Evolutionary conservation across 257 asterid species (phyloP), one percentile per base, ranked within the genome.

Genomic region (Hygrophila difformis): DNA sequence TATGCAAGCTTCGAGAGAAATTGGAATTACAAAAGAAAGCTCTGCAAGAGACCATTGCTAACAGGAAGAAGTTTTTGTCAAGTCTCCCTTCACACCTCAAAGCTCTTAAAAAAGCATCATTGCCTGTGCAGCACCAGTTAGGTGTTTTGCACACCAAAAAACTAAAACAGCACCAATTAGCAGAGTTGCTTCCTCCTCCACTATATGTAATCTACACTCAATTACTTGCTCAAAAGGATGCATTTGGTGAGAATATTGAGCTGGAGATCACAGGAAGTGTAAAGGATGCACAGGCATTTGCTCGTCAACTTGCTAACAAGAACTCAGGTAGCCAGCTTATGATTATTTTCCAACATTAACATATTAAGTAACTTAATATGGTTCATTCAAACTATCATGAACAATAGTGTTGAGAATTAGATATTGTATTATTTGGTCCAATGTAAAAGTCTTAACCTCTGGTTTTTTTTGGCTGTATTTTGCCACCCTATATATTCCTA

Each of bases 61-160:
- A 76, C 77, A 70, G 95, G 75, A 86, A 82, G 67, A 82, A 72
- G 72, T 82, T 91, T 69, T 79, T 82, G 61, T 68, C 88, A 44
- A 86, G 94, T 71, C 93, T 91, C 63, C 99, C 99, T 19, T 82
- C 96, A 44, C 96, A 91, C 63, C 96, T 91, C 55, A 91, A 91
- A 64, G 81, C 96, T 52, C 86, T 91, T 39, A 91, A 86, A 61
- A 91, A 86, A 65, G 98, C 95, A 62, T 91, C 96, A 47, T 67
- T 91, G 76, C 96, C 98, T 2, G 93, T 82, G 43, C 96, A 86
- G 62, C 66, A 86, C 42, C 96, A 91, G 44, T 59, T 91, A 28
- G 98, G 94, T 54, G 75, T 86, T 67, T 73, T 60, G 69, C 93
- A 91, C 64, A 73, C 94, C 53, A 91, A 78, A 68, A 86, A 78